Evolutionary conservation across 768 basidiomycete species (phyloP).

Genomic region (Lactarius akahatsu): DNA sequence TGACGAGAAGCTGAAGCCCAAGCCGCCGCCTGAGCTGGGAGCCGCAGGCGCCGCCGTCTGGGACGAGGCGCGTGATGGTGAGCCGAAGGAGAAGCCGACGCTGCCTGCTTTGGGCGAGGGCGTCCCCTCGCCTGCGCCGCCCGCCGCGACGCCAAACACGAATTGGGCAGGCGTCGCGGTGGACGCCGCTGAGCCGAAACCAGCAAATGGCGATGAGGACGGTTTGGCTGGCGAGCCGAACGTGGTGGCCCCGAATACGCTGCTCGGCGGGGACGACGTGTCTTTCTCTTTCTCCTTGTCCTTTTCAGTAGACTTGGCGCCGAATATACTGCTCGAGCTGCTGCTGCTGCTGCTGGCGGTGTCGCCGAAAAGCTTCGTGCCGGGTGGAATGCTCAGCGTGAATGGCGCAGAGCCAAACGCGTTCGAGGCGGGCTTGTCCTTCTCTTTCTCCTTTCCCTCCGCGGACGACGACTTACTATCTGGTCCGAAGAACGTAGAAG

Average conservation of each 20-base stretch:
- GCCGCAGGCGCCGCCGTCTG: slow-evolving; percentile 5
- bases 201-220: slow-evolving; percentile 3
- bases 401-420: slow-evolving; percentile 6
- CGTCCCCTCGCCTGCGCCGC: background rate
- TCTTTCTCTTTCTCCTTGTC: slow-evolving; percentile 15
- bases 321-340: slow-evolving; percentile 17
- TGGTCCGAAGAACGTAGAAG: slow-evolving; percentile 11
- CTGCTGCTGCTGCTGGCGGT: background rate
- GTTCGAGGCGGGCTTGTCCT: slow-evolving; percentile 8
- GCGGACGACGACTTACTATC: background rate
- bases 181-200: slow-evolving; percentile 17
- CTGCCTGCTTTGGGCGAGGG: slow-evolving; percentile 21
- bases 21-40: slow-evolving; percentile 1
- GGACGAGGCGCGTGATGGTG: slow-evolving; percentile 19
- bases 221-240: slow-evolving; percentile 16
- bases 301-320: slow-evolving; percentile 14
- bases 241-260: slow-evolving; percentile 13
- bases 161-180: slow-evolving; percentile 16
- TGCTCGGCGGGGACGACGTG: background rate
- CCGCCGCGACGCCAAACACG: slow-evolving; percentile 21
- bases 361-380: slow-evolving; percentile 17
- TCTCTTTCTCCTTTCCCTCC: slow-evolving; percentile 12
- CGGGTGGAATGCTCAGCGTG: slow-evolving; percentile 5
- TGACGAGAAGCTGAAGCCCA: background rate
- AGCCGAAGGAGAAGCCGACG: slow-evolving; percentile 29